These are phyloP conservation scores for Elsinoe necatrix DNA, from an alignment of 2,329 filamentous ascomycete genomes.

Conservation along the genomic window DNA sequence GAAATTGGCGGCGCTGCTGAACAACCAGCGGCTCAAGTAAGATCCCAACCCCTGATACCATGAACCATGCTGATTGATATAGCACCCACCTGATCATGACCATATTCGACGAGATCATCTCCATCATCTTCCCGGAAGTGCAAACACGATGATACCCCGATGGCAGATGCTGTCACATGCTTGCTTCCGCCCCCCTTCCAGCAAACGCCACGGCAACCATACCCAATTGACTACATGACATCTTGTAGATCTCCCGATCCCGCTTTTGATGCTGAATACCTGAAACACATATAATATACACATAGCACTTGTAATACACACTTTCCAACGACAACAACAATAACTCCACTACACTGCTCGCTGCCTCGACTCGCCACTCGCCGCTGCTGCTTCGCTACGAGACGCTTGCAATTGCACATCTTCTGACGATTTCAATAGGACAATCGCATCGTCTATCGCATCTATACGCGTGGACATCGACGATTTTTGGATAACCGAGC, in stretches of 20 bases:
- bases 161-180: slow-evolving; percentile 4
- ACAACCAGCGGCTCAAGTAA: slow-evolving; percentile 84
- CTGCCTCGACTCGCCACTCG: not conserved
- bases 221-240: not conserved
- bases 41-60: slow-evolving; percentile 25
- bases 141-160: slow-evolving; percentile 15
- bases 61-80: not conserved
- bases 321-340: not conserved
- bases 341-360: not conserved
- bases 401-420: not conserved
- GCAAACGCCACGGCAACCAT: not conserved
- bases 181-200: not conserved
- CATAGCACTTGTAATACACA: not conserved
- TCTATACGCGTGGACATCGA: not conserved
- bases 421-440: not conserved
- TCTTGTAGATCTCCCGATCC: slow-evolving; percentile 5
- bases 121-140: slow-evolving; percentile 35
- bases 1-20: slow-evolving; percentile 81
- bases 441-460: not conserved
- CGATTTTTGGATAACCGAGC: not conserved
- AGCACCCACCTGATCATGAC: slow-evolving; percentile 45
- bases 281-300: not conserved
- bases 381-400: not conserved
- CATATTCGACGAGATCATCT: slow-evolving; percentile 41
- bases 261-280: not conserved